These are phyloP conservation scores for Ophiosphaerella herpotricha DNA, from an alignment of 2,329 filamentous ascomycete genomes.

Conservation along the genomic window DNA sequence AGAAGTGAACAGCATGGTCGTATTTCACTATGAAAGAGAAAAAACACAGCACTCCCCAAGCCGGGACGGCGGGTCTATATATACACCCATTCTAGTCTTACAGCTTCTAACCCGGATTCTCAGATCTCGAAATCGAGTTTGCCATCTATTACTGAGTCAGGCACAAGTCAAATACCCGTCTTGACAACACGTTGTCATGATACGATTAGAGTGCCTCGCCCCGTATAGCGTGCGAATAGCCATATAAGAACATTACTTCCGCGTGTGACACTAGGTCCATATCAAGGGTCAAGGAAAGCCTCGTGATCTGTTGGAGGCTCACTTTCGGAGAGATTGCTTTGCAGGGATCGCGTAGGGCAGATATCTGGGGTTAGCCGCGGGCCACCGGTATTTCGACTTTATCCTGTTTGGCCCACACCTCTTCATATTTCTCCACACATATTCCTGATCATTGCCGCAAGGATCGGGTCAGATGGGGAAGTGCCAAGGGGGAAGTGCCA, in stretches of 20 bases:
- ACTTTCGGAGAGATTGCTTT: constrained; percentile 18
- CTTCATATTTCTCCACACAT: no score
- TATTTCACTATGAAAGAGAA: not conserved
- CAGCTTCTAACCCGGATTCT: not conserved
- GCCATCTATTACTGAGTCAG: constrained; percentile 1
- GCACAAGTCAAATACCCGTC: constrained; percentile 13
- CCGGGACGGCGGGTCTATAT: not conserved
- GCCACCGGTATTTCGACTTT: constrained; percentile 5
- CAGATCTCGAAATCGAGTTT: constrained; percentile 1
- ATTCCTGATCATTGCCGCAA: no score
- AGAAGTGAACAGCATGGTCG: constrained; percentile 23
- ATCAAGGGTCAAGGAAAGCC: not conserved
- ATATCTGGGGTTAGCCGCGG: constrained; percentile 5
- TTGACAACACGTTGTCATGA: constrained; percentile 9
- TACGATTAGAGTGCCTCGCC: constrained; percentile 7
- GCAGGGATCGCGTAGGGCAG: constrained; percentile 1
- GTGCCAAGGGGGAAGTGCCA: no score
- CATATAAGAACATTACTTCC: constrained; percentile 1
- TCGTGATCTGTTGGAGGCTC: not conserved
- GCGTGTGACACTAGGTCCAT: not conserved
- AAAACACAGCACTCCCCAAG: not conserved
- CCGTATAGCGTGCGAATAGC: constrained; percentile 8
- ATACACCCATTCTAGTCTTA: not conserved
- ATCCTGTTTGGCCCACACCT: constrained; percentile 10
- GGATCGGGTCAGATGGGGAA: no score